These are phyloP conservation scores for Aquilaria yunnanensis DNA, from an alignment of 345 rosid species.

Conservation along the genomic window DNA sequence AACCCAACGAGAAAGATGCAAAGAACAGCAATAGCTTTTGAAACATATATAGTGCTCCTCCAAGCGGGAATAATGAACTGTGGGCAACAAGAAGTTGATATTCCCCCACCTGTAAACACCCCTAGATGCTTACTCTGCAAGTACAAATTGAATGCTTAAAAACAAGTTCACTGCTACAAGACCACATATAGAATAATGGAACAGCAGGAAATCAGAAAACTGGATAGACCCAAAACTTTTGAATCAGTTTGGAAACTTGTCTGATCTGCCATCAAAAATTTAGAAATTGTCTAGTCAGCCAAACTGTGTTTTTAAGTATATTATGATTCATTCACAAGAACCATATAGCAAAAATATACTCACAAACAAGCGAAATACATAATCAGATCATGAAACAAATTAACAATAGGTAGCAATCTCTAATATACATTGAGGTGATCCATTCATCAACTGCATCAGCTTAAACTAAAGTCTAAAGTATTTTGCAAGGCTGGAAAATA, in stretches of 20 bases:
- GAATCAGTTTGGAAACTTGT: constrained; percentile 45
- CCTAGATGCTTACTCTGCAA: constrained; percentile 99
- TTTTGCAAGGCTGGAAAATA: too few relatives aligned
- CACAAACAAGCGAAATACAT: too few relatives aligned
- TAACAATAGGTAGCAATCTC: too few relatives aligned
- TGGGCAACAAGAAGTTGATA: constrained; percentile 75
- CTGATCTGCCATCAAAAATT: constrained; percentile 42
- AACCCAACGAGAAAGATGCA: too few relatives aligned
- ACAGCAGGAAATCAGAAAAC: constrained; percentile 2
- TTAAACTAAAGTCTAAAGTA: too few relatives aligned
- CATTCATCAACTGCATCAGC: too few relatives aligned
- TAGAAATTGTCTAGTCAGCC: neutral
- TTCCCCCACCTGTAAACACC: constrained; percentile 96
- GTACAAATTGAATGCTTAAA: constrained; percentile 27
- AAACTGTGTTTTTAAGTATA: too few relatives aligned
- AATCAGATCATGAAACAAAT: too few relatives aligned
- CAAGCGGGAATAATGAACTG: constrained; percentile 1
- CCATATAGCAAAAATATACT: too few relatives aligned
- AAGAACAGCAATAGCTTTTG: neutral
- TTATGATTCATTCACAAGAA: too few relatives aligned
- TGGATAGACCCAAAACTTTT: constrained; percentile 33
- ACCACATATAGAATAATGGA: neutral
- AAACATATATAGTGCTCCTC: neutral
- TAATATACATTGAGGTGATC: too few relatives aligned
- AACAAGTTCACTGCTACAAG: constrained; percentile 10